phyloP scores from a whole-genome alignment of 2,329 filamentous ascomycete genomes.

The Monilinia laxa region DNA sequence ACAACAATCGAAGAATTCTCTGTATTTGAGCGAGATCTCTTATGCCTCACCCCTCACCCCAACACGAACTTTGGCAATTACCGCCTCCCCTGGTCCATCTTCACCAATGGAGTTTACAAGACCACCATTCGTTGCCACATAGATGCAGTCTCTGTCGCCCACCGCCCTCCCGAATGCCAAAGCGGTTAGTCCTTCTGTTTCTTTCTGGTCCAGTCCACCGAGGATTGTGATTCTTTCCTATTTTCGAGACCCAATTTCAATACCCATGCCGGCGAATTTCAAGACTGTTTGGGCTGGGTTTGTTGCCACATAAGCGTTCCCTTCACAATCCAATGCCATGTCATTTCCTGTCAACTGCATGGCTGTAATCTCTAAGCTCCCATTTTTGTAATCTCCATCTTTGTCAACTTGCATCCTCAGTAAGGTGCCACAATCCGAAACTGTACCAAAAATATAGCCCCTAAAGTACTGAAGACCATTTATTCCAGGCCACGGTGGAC shows the following conservation, averaged over 20 bases:
- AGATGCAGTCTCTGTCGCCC: constrained; percentile 5
- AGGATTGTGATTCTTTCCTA: constrained; percentile 1
- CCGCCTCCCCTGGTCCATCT: constrained; percentile 4
- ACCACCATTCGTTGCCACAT: constrained; percentile 18
- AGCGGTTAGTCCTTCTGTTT: constrained; percentile 10
- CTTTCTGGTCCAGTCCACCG: constrained; percentile 3
- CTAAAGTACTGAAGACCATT: constrained; percentile 16
- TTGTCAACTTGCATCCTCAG: constrained; percentile 2
- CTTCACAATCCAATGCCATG: constrained; percentile 4
- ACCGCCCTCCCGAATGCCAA: constrained; percentile 2
- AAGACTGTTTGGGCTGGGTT: neutral
- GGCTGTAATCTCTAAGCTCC: neutral
- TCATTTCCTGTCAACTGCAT: constrained; percentile 14
- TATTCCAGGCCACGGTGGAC: constrained; percentile 2
- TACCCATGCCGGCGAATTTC: neutral
- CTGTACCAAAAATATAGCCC: neutral
- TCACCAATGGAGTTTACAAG: neutral
- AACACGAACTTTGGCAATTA: constrained; percentile 5
- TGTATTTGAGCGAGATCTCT: neutral
- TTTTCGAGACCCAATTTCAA: neutral
- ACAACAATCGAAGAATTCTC: neutral
- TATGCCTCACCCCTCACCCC: constrained; percentile 10
- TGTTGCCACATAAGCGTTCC: constrained; percentile 2
- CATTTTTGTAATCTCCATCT: neutral
- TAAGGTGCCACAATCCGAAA: constrained; percentile 2